Percentiles rank a stretch among this genome's conserved stretches.
Evolutionary conservation across 768 basidiomycete genomes (phyloP).

Genomic region (Mycena haematopus): DNA sequence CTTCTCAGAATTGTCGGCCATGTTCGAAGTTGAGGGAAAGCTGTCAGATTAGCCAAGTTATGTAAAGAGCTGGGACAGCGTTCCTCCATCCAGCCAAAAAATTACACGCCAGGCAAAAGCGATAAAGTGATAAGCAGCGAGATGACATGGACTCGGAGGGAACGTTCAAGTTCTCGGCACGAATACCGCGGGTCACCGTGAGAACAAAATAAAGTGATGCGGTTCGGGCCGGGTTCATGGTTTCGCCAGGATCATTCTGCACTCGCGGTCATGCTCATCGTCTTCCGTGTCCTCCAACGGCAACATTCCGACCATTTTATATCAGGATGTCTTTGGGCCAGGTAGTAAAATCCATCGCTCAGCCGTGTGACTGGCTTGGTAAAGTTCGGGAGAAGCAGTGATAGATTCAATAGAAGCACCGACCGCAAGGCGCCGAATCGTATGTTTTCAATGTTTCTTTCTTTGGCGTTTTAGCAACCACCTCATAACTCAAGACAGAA

Average conservation of each 20-base stretch:
- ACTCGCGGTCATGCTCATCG: too few species aligned
- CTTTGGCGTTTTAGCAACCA: slow-evolving; percentile 6
- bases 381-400: slow-evolving; percentile 5
- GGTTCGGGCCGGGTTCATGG: too few species aligned
- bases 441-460: slow-evolving; percentile 10
- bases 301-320: background rate
- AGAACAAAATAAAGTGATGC: too few species aligned
- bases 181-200: too few species aligned
- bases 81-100: slow-evolving; percentile 8
- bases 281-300: too few species aligned
- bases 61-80: background rate
- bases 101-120: background rate
- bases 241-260: too few species aligned
- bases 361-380: too few species aligned
- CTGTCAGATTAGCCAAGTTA: background rate
- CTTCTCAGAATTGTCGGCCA: slow-evolving; percentile 17
- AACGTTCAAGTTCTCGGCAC: too few species aligned
- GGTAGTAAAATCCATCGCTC: background rate
- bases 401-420: slow-evolving; percentile 3
- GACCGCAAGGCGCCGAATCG: background rate
- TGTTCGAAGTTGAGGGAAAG: slow-evolving; percentile 1
- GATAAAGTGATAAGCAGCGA: background rate
- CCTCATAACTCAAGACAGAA: background rate
- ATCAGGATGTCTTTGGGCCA: background rate
- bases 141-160: background rate